Conservation (phyloP, 2,329 filamentous ascomycete species). For the Trichothecium sympodiale region DNA sequence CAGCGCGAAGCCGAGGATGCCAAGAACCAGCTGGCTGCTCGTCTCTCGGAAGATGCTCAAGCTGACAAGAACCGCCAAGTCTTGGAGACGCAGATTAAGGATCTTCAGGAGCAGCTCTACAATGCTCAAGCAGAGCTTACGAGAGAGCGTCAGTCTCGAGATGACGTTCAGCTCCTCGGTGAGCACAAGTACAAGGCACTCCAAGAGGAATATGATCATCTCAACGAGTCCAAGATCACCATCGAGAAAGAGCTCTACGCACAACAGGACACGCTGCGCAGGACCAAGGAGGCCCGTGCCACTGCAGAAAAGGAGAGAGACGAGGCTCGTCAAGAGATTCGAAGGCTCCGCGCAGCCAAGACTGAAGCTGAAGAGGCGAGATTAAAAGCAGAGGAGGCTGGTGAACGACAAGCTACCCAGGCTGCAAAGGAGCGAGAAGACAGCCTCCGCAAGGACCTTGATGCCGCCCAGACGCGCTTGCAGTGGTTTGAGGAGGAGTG, state of each 20-base stretch:
- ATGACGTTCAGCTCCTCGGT: constrained; percentile 82
- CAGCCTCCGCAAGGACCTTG: constrained; percentile 67
- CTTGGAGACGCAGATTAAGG: constrained; percentile 76
- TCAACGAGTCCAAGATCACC: constrained; percentile 91
- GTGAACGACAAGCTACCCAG: constrained; percentile 67
- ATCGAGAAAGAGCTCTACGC: constrained; percentile 97
- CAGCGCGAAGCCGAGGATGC: constrained; percentile 84
- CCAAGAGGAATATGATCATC: constrained; percentile 70
- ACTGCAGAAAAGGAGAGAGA: constrained; percentile 80
- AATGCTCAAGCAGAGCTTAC: constrained; percentile 80
- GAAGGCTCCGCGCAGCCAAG: constrained; percentile 71
- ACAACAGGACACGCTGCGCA: constrained; percentile 81
- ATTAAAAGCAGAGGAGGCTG: constrained; percentile 66
- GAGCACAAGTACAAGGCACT: constrained; percentile 79
- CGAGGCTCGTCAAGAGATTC: constrained; percentile 77
- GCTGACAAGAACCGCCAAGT: constrained; percentile 71
- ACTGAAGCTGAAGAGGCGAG: constrained; percentile 78
- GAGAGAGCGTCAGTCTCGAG: constrained; percentile 81
- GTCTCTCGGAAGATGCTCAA: constrained; percentile 81
- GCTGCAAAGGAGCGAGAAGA: constrained; percentile 72
- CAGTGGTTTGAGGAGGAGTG: constrained; percentile 74
- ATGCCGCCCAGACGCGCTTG: constrained; percentile 64
- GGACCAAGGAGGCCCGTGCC: constrained; percentile 70
- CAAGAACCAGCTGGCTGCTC: constrained; percentile 73
- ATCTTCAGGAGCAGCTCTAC: constrained; percentile 77